phyloP scores from a whole-genome alignment of 2,329 filamentous ascomycete species.

The Niveomyces coronatus region DNA sequence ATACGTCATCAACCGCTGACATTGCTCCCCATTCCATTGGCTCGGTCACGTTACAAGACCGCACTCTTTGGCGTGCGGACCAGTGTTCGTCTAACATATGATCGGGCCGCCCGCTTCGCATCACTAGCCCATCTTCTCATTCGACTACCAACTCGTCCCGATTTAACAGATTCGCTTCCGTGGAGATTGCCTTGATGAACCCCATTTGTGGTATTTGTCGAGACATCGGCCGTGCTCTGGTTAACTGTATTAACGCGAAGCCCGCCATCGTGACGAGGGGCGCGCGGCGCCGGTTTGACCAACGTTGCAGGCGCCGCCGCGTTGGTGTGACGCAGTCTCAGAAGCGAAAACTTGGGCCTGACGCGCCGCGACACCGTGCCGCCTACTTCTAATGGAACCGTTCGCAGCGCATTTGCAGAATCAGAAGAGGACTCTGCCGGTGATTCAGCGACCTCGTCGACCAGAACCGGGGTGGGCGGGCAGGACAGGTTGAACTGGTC shows the following conservation, averaged over 20 bases:
- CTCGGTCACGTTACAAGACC: neutral
- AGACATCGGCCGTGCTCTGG: neutral
- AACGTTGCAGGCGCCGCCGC: neutral
- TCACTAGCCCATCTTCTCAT: slow-evolving; percentile 25
- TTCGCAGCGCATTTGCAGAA: neutral
- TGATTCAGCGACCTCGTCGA: slow-evolving; percentile 8
- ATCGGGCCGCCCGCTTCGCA: slow-evolving; percentile 22
- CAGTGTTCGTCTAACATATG: slow-evolving; percentile 22
- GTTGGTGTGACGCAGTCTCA: slow-evolving; percentile 1
- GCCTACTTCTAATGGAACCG: neutral
- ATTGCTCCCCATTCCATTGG: no score
- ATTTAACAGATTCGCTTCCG: slow-evolving; percentile 9
- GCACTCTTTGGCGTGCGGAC: slow-evolving; percentile 19
- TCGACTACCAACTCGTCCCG: slow-evolving; percentile 16
- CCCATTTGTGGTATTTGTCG: neutral
- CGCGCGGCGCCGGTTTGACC: neutral
- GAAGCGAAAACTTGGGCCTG: slow-evolving; percentile 8
- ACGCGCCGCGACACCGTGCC: neutral
- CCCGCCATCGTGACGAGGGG: neutral
- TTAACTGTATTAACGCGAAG: neutral
- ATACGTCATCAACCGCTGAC: no score
- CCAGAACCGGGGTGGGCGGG: slow-evolving; percentile 16
- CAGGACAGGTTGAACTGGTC: slow-evolving; percentile 27
- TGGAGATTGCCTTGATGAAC: slow-evolving; percentile 2
- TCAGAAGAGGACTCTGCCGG: slow-evolving; percentile 7